Evolutionary conservation across 2,329 filamentous ascomycete species (phyloP).

Genomic region (Penicillium fuscoglaucum): DNA sequence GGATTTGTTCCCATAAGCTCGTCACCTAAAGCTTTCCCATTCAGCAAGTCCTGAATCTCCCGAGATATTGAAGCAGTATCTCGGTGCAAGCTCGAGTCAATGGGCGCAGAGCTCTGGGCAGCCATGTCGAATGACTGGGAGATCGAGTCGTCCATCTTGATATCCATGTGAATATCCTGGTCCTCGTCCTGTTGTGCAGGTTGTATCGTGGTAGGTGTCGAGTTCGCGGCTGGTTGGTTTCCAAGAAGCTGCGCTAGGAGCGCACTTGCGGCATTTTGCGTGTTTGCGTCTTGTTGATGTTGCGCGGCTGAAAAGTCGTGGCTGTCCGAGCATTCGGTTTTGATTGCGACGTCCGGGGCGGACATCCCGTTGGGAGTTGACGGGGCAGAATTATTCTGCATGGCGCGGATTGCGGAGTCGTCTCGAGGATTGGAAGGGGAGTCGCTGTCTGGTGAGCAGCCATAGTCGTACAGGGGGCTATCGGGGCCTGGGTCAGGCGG

Average conservation of each 20-base stretch:
- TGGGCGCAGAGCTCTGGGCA: slow-evolving; percentile 1
- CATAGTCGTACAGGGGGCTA: slow-evolving; percentile 44
- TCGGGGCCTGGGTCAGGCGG: slow-evolving; percentile 45
- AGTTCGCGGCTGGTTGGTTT: slow-evolving; percentile 31
- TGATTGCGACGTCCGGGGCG: slow-evolving; percentile 33
- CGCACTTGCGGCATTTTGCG: slow-evolving; percentile 44
- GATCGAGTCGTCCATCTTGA: slow-evolving; percentile 18
- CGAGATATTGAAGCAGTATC: slow-evolving; percentile 14
- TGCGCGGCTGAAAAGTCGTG: slow-evolving; percentile 24
- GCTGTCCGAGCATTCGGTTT: slow-evolving; percentile 32
- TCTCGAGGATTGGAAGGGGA: slow-evolving; percentile 32
- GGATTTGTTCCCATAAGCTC: slow-evolving; percentile 18
- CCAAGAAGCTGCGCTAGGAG: slow-evolving; percentile 45
- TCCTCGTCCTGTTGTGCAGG: slow-evolving; percentile 13
- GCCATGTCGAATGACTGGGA: slow-evolving; percentile 11
- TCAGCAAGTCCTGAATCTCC: slow-evolving; percentile 20
- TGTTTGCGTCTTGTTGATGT: slow-evolving; percentile 36
- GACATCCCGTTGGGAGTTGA: slow-evolving; percentile 33
- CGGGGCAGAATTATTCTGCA: slow-evolving; percentile 41
- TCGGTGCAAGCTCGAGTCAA: slow-evolving; percentile 13
- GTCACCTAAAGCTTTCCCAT: slow-evolving; percentile 20
- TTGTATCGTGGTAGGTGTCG: slow-evolving; percentile 19
- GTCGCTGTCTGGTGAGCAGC: slow-evolving; percentile 29
- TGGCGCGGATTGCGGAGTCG: slow-evolving; percentile 42
- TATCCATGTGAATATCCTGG: slow-evolving; percentile 16